Percentiles rank a stretch among this genome's conserved stretches.
phyloP scores from a whole-genome alignment of 495 filamentous ascomycete genomes.

The Penicillium coffeae region DNA sequence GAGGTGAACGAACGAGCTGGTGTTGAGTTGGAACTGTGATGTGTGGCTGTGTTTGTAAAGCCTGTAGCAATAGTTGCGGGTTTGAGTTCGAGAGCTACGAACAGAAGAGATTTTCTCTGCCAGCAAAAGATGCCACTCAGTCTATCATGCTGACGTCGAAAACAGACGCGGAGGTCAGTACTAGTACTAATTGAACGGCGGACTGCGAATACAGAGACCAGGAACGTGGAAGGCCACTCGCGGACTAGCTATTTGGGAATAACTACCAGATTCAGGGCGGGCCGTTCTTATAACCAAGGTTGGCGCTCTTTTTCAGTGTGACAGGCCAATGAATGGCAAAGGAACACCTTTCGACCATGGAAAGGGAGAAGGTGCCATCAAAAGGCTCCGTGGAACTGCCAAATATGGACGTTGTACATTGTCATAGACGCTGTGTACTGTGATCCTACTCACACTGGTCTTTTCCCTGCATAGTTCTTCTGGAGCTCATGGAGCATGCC shows the following conservation, averaged over 20 bases:
- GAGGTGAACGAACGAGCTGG: too few relatives aligned
- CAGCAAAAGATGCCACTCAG: too few relatives aligned
- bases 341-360: slow-evolving; percentile 1
- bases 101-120: too few relatives aligned
- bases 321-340: slow-evolving; percentile 4
- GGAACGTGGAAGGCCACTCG: slow-evolving; percentile 24
- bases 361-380: slow-evolving; percentile 7
- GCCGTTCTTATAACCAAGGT: slow-evolving; percentile 7
- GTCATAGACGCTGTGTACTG: slow-evolving; percentile 7
- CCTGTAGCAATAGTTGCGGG: too few relatives aligned
- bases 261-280: slow-evolving; percentile 28
- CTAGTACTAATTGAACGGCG: background rate
- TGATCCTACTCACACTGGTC: too few relatives aligned
- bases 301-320: background rate
- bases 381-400: slow-evolving; percentile 7
- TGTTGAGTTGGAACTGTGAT: too few relatives aligned
- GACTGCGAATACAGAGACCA: too few relatives aligned
- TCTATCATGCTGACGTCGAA: slow-evolving; percentile 40
- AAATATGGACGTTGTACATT: slow-evolving; percentile 8
- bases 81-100: too few relatives aligned
- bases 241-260: slow-evolving; percentile 20
- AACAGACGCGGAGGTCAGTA: too few relatives aligned
- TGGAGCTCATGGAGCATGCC: too few relatives aligned
- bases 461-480: too few relatives aligned
- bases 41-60: too few relatives aligned